Percentiles rank a stretch among this genome's conserved stretches.
phyloP scores from a whole-genome alignment of 345 rosid species.

The Gossypium raimondii region DNA sequence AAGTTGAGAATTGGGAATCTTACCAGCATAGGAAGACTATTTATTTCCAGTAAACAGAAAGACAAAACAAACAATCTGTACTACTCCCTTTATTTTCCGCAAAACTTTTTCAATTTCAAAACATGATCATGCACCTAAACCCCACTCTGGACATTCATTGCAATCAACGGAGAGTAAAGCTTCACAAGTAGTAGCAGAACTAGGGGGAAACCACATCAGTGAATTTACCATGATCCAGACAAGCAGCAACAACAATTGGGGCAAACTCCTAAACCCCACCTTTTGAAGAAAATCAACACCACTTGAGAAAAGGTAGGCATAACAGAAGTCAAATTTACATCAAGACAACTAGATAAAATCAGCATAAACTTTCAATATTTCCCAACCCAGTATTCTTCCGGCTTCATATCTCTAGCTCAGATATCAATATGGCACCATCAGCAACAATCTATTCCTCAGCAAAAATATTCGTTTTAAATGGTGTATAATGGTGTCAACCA shows the following conservation, averaged over 20 bases:
- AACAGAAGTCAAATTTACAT: conserved; percentile 7
- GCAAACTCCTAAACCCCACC: conserved; percentile 13
- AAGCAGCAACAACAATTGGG: conserved; percentile 6
- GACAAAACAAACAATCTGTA: conserved; percentile 29
- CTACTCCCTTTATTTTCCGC: conserved; percentile 12
- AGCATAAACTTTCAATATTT: conserved; percentile 6
- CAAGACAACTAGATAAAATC: conserved; percentile 7
- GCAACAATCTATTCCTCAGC: conserved; percentile 9
- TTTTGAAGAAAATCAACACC: not conserved
- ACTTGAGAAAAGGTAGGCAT: conserved; percentile 4
- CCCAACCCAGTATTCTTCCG: not conserved
- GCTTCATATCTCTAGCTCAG: conserved; percentile 9
- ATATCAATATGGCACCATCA: not conserved
- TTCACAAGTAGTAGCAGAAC: conserved; percentile 15
- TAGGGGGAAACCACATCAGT: not conserved
- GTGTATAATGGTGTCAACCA: conserved; percentile 3
- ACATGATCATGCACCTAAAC: conserved; percentile 21
- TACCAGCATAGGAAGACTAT: conserved; percentile 26
- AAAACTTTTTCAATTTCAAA: conserved; percentile 16
- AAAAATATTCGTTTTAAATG: not conserved
- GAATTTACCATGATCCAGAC: conserved; percentile 7
- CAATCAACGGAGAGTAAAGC: conserved; percentile 6
- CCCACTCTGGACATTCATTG: conserved; percentile 13
- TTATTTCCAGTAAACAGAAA: conserved; percentile 27
- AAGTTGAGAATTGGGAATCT: conserved; percentile 18